A percentile compares a stretch with the other conserved stretches of the same genome.
phyloP scores from a whole-genome alignment of 2,329 filamentous ascomycete species.

The Fusarium poae region DNA sequence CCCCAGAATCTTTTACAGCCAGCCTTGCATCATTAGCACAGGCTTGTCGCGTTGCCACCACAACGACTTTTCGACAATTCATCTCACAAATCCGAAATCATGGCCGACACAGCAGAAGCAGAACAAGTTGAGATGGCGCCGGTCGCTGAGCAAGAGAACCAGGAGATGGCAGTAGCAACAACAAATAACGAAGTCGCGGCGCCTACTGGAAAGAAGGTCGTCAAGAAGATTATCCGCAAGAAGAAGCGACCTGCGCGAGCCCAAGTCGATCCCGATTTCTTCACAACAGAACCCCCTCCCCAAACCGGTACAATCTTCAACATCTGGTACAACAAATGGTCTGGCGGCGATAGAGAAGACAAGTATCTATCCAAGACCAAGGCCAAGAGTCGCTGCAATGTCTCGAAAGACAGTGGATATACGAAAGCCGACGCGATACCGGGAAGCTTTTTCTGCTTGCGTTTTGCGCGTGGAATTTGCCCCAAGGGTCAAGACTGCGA shows the following conservation, averaged over 20 bases:
- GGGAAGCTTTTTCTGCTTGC: conserved; percentile 92
- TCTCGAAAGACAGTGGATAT: conserved; percentile 83
- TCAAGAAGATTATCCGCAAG: conserved; percentile 92
- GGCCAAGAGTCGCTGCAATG: conserved; percentile 87
- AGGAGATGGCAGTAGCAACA: conserved; percentile 54
- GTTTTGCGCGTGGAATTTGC: conserved; percentile 85
- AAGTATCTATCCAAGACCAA: conserved; percentile 86
- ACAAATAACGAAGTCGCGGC: conserved; percentile 61
- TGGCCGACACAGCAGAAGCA: conserved; percentile 52
- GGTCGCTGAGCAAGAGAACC: conserved; percentile 47
- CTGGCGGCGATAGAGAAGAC: conserved; percentile 93
- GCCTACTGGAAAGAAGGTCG: conserved; percentile 68
- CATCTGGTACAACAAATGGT: conserved; percentile 98
- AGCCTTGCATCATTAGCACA: conserved; percentile 48
- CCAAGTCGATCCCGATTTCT: conserved; percentile 86
- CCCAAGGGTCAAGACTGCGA: conserved; percentile 93
- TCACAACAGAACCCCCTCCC: conserved; percentile 86
- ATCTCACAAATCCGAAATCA: conserved; percentile 28
- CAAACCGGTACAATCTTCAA: conserved; percentile 98
- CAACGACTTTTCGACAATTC: conserved; percentile 25
- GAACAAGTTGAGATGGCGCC: conserved; percentile 48
- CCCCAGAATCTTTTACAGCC: conserved; percentile 47
- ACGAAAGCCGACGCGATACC: conserved; percentile 81
- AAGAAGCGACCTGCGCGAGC: conserved; percentile 91
- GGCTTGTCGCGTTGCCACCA: conserved; percentile 45